phyloP scores from a whole-genome alignment of 2,329 filamentous ascomycete genomes.

The Ceratocystis eucalypticola region DNA sequence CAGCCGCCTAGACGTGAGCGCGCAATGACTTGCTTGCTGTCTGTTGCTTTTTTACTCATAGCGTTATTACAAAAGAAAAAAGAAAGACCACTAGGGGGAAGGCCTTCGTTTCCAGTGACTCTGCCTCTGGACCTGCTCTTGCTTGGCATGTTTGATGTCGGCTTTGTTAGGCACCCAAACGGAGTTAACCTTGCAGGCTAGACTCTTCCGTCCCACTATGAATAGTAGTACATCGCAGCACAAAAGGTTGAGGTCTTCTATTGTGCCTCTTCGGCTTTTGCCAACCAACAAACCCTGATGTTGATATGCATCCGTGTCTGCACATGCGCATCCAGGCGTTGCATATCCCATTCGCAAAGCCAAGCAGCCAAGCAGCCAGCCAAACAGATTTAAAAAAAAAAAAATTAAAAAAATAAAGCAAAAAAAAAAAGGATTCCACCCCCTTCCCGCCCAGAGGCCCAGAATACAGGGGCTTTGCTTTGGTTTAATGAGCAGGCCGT shows the following conservation, averaged over 20 bases:
- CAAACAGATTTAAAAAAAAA: not conserved
- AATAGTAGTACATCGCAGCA: not conserved
- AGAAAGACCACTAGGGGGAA: not conserved
- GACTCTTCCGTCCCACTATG: not conserved
- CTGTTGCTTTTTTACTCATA: too few relatives aligned
- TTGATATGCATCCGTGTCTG: not conserved
- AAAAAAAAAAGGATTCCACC: not conserved
- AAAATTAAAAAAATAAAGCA: not conserved
- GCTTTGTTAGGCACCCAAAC: not conserved
- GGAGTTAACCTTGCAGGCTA: not conserved
- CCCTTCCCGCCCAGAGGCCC: not conserved
- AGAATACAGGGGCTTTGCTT: not conserved
- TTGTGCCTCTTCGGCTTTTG: slow-evolving; percentile 5
- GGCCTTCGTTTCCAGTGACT: not conserved
- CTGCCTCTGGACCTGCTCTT: not conserved
- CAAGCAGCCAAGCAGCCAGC: too few relatives aligned
- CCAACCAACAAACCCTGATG: not conserved
- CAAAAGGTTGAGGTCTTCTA: not conserved
- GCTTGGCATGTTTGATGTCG: not conserved
- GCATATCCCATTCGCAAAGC: not conserved
- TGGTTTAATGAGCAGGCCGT: not conserved
- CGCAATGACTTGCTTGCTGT: too few relatives aligned
- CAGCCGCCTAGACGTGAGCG: too few relatives aligned
- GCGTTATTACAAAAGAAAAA: too few relatives aligned
- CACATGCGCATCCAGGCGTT: not conserved